phyloP scores from a whole-genome alignment of 805 yeast species.

The Wickerhamiella galacta region DNA sequence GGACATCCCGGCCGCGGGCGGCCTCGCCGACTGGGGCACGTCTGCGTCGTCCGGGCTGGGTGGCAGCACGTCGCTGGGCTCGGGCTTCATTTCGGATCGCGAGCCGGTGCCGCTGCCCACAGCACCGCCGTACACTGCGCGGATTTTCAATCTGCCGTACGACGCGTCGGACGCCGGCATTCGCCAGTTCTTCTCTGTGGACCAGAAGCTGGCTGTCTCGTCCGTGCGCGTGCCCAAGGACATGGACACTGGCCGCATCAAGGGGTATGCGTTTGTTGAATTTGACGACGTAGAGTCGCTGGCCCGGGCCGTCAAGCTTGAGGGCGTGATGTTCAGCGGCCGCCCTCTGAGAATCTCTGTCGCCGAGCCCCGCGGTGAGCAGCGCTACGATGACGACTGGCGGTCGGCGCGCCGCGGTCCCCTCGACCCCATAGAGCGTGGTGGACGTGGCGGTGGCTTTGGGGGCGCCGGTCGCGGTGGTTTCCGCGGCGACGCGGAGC shows the following conservation, averaged over 20 bases:
- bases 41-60: slow-evolving; percentile 19
- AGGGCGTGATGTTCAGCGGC: slow-evolving; percentile 55
- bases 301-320: slow-evolving; percentile 52
- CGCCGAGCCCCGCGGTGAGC: slow-evolving; percentile 42
- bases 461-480: slow-evolving; percentile 1
- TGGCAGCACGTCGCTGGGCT: slow-evolving; percentile 20
- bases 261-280: slow-evolving; percentile 83
- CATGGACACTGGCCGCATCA: slow-evolving; percentile 45
- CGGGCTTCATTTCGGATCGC: slow-evolving; percentile 27
- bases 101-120: slow-evolving; percentile 77
- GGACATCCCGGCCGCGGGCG: slow-evolving; percentile 27
- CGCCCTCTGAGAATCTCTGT: slow-evolving; percentile 59
- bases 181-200: slow-evolving; percentile 19
- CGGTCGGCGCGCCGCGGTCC: slow-evolving; percentile 13
- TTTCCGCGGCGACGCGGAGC: slow-evolving; percentile 3
- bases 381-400: slow-evolving; percentile 15
- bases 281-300: slow-evolving; percentile 69
- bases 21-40: slow-evolving; percentile 13
- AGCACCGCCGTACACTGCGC: slow-evolving; percentile 82
- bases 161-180: slow-evolving; percentile 48
- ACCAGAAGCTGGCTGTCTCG: slow-evolving; percentile 33
- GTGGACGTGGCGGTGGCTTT: slow-evolving; percentile 30
- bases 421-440: slow-evolving; percentile 4
- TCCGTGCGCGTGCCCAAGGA: slow-evolving; percentile 64
- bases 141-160: slow-evolving; percentile 73